Evolutionary conservation across 1,284 basidiomycete genomes (phyloP).

Genomic region (Irpex sp.): DNA sequence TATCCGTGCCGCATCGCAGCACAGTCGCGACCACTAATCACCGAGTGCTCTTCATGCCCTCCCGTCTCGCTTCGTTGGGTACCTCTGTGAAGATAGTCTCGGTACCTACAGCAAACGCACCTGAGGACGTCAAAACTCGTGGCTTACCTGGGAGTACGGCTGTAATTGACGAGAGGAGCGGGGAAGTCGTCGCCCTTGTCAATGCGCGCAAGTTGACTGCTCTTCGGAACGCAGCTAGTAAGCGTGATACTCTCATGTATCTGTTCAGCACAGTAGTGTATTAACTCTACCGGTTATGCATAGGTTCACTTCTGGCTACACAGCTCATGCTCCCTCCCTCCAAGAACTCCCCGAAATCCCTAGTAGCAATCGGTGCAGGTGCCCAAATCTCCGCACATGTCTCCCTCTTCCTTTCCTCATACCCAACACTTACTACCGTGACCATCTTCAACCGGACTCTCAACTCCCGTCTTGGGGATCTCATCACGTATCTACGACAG

Average conservation of each 20-base stretch:
- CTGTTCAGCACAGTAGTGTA: too few relatives aligned
- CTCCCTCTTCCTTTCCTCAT: constrained; percentile 53
- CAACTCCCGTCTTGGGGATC: constrained; percentile 44
- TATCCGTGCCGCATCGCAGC: constrained; percentile 45
- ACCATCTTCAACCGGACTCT: constrained; percentile 60
- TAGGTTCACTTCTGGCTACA: constrained; percentile 72
- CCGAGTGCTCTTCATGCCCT: constrained; percentile 67
- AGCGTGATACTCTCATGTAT: constrained; percentile 15
- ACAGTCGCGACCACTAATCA: constrained; percentile 43
- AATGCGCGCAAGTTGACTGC: constrained; percentile 77
- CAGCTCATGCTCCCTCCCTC: constrained; percentile 41
- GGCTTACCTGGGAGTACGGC: constrained; percentile 76
- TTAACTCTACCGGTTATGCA: not conserved
- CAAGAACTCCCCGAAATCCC: constrained; percentile 29
- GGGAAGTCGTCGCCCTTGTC: constrained; percentile 63
- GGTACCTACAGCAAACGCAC: constrained; percentile 43
- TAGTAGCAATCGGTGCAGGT: constrained; percentile 77
- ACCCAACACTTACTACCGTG: constrained; percentile 48
- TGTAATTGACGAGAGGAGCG: constrained; percentile 66
- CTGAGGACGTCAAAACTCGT: constrained; percentile 25
- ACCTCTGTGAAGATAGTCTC: constrained; percentile 72
- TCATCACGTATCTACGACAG: constrained; percentile 36
- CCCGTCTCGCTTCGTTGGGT: constrained; percentile 40
- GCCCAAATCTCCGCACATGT: constrained; percentile 64
- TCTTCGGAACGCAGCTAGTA: constrained; percentile 75